phyloP scores from a whole-genome alignment of 139 green algal genomes.

The Volvox reticuliferus region DNA sequence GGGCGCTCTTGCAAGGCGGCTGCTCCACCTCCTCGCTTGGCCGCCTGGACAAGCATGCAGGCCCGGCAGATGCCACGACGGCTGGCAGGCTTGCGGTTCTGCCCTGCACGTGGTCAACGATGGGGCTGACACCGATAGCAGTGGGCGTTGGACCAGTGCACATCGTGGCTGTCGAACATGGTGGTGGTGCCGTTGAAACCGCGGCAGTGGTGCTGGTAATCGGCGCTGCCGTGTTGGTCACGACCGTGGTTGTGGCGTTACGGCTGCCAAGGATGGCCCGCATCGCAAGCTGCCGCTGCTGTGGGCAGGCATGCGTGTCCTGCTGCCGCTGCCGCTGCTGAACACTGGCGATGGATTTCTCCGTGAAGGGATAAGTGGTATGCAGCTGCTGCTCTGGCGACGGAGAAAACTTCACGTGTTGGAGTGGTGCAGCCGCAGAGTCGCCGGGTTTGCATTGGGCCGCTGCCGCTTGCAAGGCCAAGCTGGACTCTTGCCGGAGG shows the following conservation, averaged over 20 bases:
- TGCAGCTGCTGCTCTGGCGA: too few species aligned
- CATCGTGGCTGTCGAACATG: too few species aligned
- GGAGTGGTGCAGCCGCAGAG: too few species aligned
- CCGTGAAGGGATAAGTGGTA: too few species aligned
- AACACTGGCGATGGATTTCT: neutral
- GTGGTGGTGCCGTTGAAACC: neutral
- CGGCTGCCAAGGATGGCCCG: slow-evolving; percentile 16
- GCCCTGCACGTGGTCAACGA: too few species aligned
- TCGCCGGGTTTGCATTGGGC: too few species aligned
- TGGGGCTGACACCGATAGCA: too few species aligned
- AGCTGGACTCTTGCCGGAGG: too few species aligned
- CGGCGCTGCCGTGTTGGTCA: too few species aligned
- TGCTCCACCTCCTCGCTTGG: neutral
- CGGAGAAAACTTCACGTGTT: too few species aligned
- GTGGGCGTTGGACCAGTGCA: too few species aligned
- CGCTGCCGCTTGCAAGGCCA: too few species aligned
- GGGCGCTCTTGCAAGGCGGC: slow-evolving; percentile 35
- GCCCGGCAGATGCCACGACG: neutral
- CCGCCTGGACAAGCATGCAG: neutral
- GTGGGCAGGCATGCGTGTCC: neutral
- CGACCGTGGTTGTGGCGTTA: neutral
- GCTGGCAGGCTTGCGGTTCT: neutral
- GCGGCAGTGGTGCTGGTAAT: neutral
- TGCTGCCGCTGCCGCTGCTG: neutral
- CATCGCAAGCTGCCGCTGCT: slow-evolving; percentile 5